These are phyloP conservation scores for Porogramme epimiltina DNA, from an alignment of 1,284 basidiomycete genomes.

Conservation along the genomic window DNA sequence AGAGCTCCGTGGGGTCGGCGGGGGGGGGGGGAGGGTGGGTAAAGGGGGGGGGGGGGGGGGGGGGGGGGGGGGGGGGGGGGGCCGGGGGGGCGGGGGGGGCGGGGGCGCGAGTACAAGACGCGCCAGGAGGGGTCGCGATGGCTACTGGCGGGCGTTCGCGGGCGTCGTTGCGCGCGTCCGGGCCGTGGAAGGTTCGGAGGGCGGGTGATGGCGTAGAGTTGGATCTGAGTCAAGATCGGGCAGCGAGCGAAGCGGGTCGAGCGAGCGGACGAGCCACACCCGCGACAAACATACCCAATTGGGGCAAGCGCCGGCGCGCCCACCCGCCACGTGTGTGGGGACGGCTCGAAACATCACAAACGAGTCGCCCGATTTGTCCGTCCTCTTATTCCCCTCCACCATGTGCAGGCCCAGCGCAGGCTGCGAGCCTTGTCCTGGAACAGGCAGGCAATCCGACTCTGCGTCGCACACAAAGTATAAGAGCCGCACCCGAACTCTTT, in stretches of 20 bases:
- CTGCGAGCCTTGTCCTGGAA: slow-evolving; percentile 27
- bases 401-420: slow-evolving; percentile 12
- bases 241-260: neutral
- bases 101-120: slow-evolving; percentile 17
- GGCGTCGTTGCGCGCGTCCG: neutral
- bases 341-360: slow-evolving; percentile 27
- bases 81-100: neutral
- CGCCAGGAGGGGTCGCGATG: slow-evolving; percentile 18
- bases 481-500: slow-evolving; percentile 12
- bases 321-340: slow-evolving; percentile 16
- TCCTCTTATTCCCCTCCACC: slow-evolving; percentile 33
- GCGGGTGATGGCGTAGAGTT: slow-evolving; percentile 4
- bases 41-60: too few relatives aligned
- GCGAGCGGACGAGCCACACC: slow-evolving; percentile 1
- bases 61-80: neutral
- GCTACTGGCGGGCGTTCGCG: slow-evolving; percentile 11
- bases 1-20: neutral
- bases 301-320: slow-evolving; percentile 5
- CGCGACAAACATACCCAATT: slow-evolving; percentile 24
- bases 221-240: slow-evolving; percentile 8
- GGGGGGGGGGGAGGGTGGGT: neutral
- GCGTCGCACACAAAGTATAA: slow-evolving; percentile 28
- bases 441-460: slow-evolving; percentile 6
- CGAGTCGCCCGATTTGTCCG: slow-evolving; percentile 29
- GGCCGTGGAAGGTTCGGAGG: neutral